Evolutionary conservation across 2,329 filamentous ascomycete species (phyloP).

Genomic region (Mycogone perniciosa): DNA sequence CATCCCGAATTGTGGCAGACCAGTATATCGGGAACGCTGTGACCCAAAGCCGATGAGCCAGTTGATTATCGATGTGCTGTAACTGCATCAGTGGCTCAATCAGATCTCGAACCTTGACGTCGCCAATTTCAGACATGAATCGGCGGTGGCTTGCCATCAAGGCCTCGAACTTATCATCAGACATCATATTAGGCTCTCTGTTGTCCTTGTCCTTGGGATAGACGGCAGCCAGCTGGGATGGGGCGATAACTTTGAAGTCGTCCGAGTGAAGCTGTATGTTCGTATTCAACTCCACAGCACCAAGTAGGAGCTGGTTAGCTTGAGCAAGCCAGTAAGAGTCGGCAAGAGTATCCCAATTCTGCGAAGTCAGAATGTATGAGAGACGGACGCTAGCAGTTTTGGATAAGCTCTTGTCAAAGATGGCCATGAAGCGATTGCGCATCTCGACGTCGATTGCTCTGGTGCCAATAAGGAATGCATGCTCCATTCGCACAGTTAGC

Average conservation of each 20-base stretch:
- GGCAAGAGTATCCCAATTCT: constrained; percentile 93
- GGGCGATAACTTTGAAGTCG: constrained; percentile 73
- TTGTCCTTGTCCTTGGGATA: constrained; percentile 72
- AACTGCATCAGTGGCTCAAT: constrained; percentile 86
- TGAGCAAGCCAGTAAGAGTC: constrained; percentile 98
- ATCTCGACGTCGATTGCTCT: constrained; percentile 91
- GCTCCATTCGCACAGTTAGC: constrained; percentile 93
- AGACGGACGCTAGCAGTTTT: constrained; percentile 83
- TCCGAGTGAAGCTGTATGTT: constrained; percentile 71
- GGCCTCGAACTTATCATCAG: constrained; percentile 74
- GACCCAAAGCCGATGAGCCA: constrained; percentile 87
- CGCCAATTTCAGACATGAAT: constrained; percentile 78
- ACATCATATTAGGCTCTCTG: constrained; percentile 59
- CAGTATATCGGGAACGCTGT: constrained; percentile 88
- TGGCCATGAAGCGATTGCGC: constrained; percentile 92
- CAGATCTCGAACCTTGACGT: constrained; percentile 81
- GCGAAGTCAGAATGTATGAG: constrained; percentile 79
- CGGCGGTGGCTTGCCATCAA: constrained; percentile 72
- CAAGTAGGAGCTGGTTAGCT: constrained; percentile 86
- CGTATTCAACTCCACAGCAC: constrained; percentile 81
- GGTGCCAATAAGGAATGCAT: constrained; percentile 94
- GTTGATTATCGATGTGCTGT: constrained; percentile 77
- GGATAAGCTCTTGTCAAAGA: constrained; percentile 93
- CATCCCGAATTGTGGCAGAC: constrained; percentile 81
- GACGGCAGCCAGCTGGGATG: constrained; percentile 65